Evolutionary conservation across 78 protist genomes (phyloP).

Genomic region (Monocercomonoides exilis): DNA sequence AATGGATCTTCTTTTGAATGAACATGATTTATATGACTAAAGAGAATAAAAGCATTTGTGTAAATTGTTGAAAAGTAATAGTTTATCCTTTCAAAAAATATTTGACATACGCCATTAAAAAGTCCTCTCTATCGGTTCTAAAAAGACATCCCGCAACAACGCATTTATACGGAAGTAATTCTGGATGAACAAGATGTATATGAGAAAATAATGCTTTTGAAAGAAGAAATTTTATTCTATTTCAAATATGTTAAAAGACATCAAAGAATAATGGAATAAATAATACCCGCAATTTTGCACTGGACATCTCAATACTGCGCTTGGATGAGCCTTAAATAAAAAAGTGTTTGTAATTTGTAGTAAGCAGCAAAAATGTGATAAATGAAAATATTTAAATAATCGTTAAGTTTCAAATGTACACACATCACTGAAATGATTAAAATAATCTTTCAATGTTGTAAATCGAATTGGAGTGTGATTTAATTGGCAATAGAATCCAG

Average conservation of each 20-base stretch:
- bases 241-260: not conserved
- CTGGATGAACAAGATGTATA: not conserved
- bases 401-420: not conserved
- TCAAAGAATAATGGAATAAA: not conserved
- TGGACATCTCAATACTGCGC: not conserved
- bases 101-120: not conserved
- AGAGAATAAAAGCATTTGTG: not conserved
- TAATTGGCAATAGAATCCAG: not conserved
- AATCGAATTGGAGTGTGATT: not conserved
- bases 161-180: not conserved
- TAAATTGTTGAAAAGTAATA: not conserved
- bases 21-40: not conserved
- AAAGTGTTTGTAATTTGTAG: not conserved
- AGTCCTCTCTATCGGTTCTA: not conserved
- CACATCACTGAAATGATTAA: not conserved
- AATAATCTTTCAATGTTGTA: not conserved
- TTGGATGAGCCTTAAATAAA: not conserved
- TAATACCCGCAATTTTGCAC: not conserved
- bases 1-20: not conserved
- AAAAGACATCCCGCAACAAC: not conserved
- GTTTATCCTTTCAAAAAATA: too few relatives aligned
- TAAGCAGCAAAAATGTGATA: not conserved
- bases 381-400: not conserved
- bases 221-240: not conserved
- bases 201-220: not conserved